Conservation (phyloP, 2,329 filamentous ascomycete species). For the Alternaria panax region DNA sequence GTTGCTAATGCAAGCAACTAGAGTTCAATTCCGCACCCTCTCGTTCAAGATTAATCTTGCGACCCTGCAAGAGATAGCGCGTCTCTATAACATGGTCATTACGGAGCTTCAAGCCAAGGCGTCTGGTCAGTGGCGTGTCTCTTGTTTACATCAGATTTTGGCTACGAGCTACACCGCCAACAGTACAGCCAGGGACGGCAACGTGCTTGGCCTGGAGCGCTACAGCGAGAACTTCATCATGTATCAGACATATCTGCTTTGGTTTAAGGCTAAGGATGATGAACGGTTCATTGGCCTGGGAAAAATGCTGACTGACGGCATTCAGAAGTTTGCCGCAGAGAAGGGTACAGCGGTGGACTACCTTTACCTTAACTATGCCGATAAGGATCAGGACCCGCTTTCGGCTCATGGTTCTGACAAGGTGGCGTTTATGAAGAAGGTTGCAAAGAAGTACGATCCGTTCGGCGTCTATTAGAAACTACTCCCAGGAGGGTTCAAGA, state of each 20-base stretch:
- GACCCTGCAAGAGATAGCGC: neutral
- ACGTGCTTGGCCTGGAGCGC: conserved; percentile 32
- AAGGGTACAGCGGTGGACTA: conserved; percentile 14
- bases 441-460: conserved; percentile 51
- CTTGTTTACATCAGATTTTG: conserved; percentile 30
- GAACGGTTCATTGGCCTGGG: neutral
- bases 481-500: conserved; percentile 54
- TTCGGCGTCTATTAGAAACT: conserved; percentile 49
- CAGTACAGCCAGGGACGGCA: conserved; percentile 26
- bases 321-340: conserved; percentile 16
- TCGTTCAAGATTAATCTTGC: neutral
- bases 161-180: conserved; percentile 23
- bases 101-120: neutral
- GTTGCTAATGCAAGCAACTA: neutral
- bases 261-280: conserved; percentile 16
- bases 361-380: conserved; percentile 47
- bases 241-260: conserved; percentile 21
- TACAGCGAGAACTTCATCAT: conserved; percentile 27
- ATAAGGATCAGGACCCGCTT: conserved; percentile 46
- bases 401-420: conserved; percentile 52
- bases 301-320: conserved; percentile 17
- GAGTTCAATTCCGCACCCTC: neutral
- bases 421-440: conserved; percentile 39
- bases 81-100: neutral
- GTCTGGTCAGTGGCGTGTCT: conserved; percentile 12